Percentiles rank a stretch among this genome's conserved stretches.
Conservation (phyloP, 768 basidiomycete species). For the Panus rudis region DNA sequence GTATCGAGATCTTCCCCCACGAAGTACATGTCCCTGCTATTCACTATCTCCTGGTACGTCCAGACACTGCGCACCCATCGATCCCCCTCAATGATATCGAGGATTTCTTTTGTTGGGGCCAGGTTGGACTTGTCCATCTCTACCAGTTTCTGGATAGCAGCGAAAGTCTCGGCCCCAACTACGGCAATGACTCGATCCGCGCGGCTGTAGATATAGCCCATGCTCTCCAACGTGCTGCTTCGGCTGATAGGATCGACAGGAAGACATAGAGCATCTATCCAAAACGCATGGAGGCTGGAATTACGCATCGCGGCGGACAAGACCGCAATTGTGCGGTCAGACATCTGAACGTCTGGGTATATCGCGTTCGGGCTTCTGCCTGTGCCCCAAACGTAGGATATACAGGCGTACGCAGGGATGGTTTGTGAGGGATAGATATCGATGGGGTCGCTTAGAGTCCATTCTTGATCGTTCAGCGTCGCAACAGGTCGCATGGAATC, state of each 20-base stretch:
- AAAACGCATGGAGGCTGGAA: conserved; percentile 5
- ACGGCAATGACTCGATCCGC: conserved; percentile 12
- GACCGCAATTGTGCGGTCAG: conserved; percentile 11
- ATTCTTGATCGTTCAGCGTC: conserved; percentile 6
- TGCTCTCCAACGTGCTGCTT: conserved; percentile 13
- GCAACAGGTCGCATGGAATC: too few species aligned
- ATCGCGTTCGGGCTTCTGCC: conserved; percentile 9
- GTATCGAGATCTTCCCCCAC: conserved; percentile 4
- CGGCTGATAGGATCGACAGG: conserved; percentile 9
- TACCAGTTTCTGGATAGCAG: conserved; percentile 11
- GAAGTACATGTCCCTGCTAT: conserved; percentile 9
- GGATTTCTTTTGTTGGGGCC: conserved; percentile 1
- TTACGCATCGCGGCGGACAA: conserved; percentile 9
- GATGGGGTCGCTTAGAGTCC: conserved; percentile 10
- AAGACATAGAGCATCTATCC: conserved; percentile 14
- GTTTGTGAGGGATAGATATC: conserved; percentile 4
- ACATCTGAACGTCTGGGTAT: conserved; percentile 11
- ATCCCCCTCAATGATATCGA: conserved; percentile 14
- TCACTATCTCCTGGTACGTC: conserved; percentile 16
- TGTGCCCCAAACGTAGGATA: conserved; percentile 19
- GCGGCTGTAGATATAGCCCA: conserved; percentile 13
- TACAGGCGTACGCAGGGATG: conserved; percentile 9
- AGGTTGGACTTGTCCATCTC: not conserved
- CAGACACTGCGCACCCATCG: conserved; percentile 16
- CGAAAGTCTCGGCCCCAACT: conserved; percentile 7